These are phyloP conservation scores for Neurospora sp. DNA, from an alignment of 495 filamentous ascomycete genomes.

Conservation along the genomic window DNA sequence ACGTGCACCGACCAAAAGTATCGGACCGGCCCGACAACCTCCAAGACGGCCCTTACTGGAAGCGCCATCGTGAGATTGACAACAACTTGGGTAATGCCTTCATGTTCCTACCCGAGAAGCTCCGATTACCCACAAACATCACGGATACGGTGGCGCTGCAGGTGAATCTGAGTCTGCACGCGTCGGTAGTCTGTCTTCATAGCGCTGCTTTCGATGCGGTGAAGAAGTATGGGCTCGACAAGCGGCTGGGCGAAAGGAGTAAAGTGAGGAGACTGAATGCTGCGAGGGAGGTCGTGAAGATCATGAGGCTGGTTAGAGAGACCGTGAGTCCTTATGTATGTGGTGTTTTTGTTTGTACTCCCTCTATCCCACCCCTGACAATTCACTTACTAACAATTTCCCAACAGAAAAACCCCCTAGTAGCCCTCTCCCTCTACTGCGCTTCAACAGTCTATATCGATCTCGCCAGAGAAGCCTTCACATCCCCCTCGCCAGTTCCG, in stretches of 20 bases:
- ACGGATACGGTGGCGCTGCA: slow-evolving; percentile 30
- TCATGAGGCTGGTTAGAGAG: slow-evolving; percentile 28
- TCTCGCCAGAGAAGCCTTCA: slow-evolving; percentile 23
- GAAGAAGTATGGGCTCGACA: slow-evolving; percentile 26
- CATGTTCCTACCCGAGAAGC: slow-evolving; percentile 35
- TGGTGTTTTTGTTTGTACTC: neutral
- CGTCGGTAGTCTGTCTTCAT: slow-evolving; percentile 35
- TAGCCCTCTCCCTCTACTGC: slow-evolving; percentile 33
- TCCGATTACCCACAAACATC: slow-evolving; percentile 28
- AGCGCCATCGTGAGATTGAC: slow-evolving; percentile 37
- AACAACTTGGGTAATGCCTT: slow-evolving; percentile 34
- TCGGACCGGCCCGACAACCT: slow-evolving; percentile 29
- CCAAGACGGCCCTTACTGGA: slow-evolving; percentile 33
- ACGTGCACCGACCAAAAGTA: slow-evolving; percentile 30
- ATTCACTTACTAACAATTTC: neutral
- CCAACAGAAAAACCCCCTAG: slow-evolving; percentile 27
- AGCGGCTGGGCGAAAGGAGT: slow-evolving; percentile 21
- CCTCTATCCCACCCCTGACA: neutral
- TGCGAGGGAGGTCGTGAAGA: slow-evolving; percentile 34
- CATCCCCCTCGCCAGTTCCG: slow-evolving; percentile 20
- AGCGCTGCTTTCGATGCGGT: slow-evolving; percentile 30
- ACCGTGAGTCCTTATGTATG: slow-evolving; percentile 19
- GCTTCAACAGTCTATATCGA: slow-evolving; percentile 31
- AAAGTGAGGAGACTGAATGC: slow-evolving; percentile 25
- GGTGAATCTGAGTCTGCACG: slow-evolving; percentile 36